A percentile compares a stretch with the other conserved stretches of the same genome.
Evolutionary conservation across 345 rosid genomes (phyloP).

Genomic region (Hypericum androsaemum): DNA sequence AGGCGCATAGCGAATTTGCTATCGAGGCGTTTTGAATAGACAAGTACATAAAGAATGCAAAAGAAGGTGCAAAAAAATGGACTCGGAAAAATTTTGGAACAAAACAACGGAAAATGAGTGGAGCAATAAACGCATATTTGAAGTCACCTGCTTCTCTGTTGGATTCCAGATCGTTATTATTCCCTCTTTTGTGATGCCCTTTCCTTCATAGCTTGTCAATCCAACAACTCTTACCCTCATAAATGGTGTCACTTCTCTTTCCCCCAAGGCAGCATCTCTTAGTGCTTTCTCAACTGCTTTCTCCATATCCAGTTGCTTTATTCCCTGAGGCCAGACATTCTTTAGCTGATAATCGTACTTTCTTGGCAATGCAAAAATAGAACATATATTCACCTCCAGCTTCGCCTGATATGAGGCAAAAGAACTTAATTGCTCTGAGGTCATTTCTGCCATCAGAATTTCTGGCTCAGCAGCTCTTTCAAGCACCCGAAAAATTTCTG

Average conservation of each 20-base stretch:
- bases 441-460: conserved; percentile 91
- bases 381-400: conserved; percentile 46
- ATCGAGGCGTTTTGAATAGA: neutral
- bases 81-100: neutral
- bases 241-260: conserved; percentile 77
- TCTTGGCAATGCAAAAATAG: conserved; percentile 4
- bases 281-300: conserved; percentile 61
- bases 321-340: conserved; percentile 37
- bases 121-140: conserved; percentile 4
- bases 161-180: conserved; percentile 92
- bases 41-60: neutral
- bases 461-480: conserved; percentile 91
- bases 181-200: conserved; percentile 45
- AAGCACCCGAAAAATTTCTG: conserved; percentile 54
- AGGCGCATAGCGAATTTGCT: neutral
- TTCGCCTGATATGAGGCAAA: conserved; percentile 58
- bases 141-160: conserved; percentile 67
- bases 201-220: conserved; percentile 31
- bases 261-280: conserved; percentile 53
- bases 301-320: conserved; percentile 51
- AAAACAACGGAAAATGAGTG: neutral
- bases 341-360: conserved; percentile 15
- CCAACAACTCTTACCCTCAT: conserved; percentile 86
- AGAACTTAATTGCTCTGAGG: conserved; percentile 62
- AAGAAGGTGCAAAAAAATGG: neutral